Evolutionary conservation across 805 yeast genomes (phyloP), one percentile per base, ranked within the genome.

Genomic region (Ogataea pini): DNA sequence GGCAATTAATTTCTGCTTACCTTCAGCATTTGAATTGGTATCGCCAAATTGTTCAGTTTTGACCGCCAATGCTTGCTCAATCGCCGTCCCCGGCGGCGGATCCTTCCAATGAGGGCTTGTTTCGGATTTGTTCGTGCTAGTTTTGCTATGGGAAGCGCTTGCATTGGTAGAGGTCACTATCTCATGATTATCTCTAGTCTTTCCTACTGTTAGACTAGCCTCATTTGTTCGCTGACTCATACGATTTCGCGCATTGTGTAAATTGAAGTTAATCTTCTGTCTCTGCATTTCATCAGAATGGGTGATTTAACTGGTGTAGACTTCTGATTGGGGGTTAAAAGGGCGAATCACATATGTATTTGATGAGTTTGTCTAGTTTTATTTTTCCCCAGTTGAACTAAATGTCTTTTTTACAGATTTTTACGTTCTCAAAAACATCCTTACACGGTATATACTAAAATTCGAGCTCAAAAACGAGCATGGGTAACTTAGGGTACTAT

Each of bases 191-290:
- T 55, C 47, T 34, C 56, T 48, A 9, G 49, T 49, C 43, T 50
- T 57, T 3, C 71, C 71, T 8, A 67, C 70, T 19, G 64, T 50
- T 47, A 67, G 49, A 28, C 66, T 66, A 1, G 69, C 63, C 55
- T 67, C 71, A 38, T 65, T 62, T 10, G 71, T 62, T 29, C 68
- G 48, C 51, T 63, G 65, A 18, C 66, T 60, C 48, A 59, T 53
- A 8, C 68, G 59, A 37, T 50, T 60, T 43, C 65, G 48, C 13
- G 66, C 59, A 36, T 55, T 51, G 36, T 47, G 54, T 49, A 64
- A 56, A 40, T 64, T 63, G 34, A 64, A 58, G 12, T 59, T 56
- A 33, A 65, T 52, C 48, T 54, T 53, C 41, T 62, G 58, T 42
- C 57, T 50, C 44, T 55, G 60, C 59, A 53, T 57, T 14, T 12